These are phyloP conservation scores for Cutaneotrichosporon spelunceum DNA, from an alignment of 1,284 basidiomycete genomes.

Conservation along the genomic window DNA sequence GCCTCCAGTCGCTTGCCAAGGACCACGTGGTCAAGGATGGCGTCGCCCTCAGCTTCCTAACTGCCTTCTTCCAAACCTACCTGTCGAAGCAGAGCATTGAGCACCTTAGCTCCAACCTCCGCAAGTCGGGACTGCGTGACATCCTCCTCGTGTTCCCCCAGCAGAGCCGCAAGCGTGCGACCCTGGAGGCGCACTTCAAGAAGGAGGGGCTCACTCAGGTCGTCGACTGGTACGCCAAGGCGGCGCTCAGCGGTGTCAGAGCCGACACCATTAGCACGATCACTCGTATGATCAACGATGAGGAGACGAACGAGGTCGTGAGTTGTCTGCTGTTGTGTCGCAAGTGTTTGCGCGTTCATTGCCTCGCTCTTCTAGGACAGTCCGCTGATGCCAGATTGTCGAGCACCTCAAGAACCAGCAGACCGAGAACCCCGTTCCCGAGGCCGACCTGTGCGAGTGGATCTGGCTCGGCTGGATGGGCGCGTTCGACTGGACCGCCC, in stretches of 20 bases:
- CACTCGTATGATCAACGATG: slow-evolving; percentile 58
- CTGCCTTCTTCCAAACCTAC: slow-evolving; percentile 64
- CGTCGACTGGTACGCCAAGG: slow-evolving; percentile 87
- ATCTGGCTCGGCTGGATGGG: slow-evolving; percentile 88
- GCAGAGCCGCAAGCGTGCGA: slow-evolving; percentile 68
- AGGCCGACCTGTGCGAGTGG: slow-evolving; percentile 77
- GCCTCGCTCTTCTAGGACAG: too few relatives aligned
- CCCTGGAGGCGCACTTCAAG: slow-evolving; percentile 81
- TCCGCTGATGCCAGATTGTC: slow-evolving; percentile 61
- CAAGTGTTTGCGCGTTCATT: too few relatives aligned
- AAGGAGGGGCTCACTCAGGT: slow-evolving; percentile 70
- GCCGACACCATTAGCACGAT: slow-evolving; percentile 64
- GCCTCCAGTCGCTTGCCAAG: slow-evolving; percentile 78
- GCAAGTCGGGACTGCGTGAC: slow-evolving; percentile 79
- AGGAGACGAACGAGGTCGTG: slow-evolving; percentile 61
- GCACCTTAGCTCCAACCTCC: slow-evolving; percentile 71
- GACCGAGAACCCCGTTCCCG: slow-evolving; percentile 60
- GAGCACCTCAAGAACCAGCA: slow-evolving; percentile 64
- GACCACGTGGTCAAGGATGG: slow-evolving; percentile 94
- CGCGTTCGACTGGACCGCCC: slow-evolving; percentile 78
- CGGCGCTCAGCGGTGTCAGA: slow-evolving; percentile 70
- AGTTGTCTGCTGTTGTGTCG: slow-evolving; percentile 29
- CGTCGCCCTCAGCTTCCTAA: slow-evolving; percentile 71
- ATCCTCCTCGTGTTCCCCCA: slow-evolving; percentile 81
- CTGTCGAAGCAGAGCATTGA: slow-evolving; percentile 79